These are phyloP conservation scores for Apiotrichum porosum DNA, from an alignment of 1,284 basidiomycete species.

Conservation along the genomic window DNA sequence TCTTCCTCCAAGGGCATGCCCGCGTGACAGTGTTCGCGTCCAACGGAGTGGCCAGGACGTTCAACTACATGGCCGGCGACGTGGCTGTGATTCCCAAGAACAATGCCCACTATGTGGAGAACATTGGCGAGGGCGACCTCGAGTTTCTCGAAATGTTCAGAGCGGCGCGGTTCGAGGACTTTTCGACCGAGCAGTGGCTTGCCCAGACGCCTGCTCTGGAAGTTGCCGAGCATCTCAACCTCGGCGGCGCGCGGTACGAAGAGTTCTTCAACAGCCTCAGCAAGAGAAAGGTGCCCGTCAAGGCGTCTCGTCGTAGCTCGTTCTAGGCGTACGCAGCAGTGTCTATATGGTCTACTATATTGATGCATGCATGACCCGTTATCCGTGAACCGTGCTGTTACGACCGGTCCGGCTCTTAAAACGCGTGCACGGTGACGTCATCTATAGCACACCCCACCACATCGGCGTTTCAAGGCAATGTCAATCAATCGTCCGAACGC, in stretches of 20 bases:
- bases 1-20: slow-evolving; percentile 52
- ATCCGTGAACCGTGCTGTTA: too few species aligned
- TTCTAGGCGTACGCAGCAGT: slow-evolving; percentile 5
- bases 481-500: too few species aligned
- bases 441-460: too few species aligned
- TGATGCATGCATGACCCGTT: too few species aligned
- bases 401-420: too few species aligned
- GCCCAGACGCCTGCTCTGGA: slow-evolving; percentile 58
- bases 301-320: slow-evolving; percentile 9
- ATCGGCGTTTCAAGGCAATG: too few species aligned
- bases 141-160: slow-evolving; percentile 64
- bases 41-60: slow-evolving; percentile 60
- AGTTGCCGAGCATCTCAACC: slow-evolving; percentile 53
- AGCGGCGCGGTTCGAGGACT: slow-evolving; percentile 55
- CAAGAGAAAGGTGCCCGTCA: slow-evolving; percentile 23
- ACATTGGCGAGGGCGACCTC: slow-evolving; percentile 61
- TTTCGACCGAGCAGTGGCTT: slow-evolving; percentile 62
- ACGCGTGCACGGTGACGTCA: too few species aligned
- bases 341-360: too few species aligned
- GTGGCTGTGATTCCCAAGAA: slow-evolving; percentile 55
- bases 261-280: slow-evolving; percentile 18
- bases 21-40: slow-evolving; percentile 64
- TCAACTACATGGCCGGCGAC: slow-evolving; percentile 63
- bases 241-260: slow-evolving; percentile 12
- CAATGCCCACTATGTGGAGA: slow-evolving; percentile 64